Conservation (phyloP, 2,329 filamentous ascomycete genomes). For the Pseudogymnoascus verrucosus region DNA sequence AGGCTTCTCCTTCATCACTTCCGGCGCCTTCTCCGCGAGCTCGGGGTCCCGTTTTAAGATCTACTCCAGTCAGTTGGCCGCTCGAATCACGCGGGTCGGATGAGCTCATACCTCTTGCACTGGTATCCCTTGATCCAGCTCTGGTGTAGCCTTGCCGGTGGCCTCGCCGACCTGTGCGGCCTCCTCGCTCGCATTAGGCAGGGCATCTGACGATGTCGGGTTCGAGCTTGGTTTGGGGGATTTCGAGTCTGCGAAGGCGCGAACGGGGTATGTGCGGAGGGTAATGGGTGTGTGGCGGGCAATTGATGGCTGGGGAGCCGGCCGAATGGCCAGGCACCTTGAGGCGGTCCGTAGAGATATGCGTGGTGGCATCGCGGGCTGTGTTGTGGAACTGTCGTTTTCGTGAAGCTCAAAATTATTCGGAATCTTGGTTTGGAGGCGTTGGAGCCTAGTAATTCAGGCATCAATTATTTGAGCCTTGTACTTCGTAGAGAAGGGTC, state of each 20-base stretch:
- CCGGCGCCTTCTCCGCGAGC: constrained; percentile 52
- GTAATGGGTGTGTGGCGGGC: constrained; percentile 22
- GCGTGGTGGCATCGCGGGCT: constrained; percentile 44
- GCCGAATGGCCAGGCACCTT: constrained; percentile 34
- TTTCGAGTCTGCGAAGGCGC: constrained; percentile 26
- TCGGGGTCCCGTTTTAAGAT: constrained; percentile 56
- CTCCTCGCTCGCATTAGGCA: constrained; percentile 58
- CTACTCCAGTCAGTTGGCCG: constrained; percentile 31
- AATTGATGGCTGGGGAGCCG: constrained; percentile 28
- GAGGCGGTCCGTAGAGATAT: constrained; percentile 40
- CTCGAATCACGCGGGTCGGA: constrained; percentile 6
- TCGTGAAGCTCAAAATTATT: constrained; percentile 9
- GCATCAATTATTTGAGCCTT: background rate
- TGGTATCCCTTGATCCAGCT: constrained; percentile 57
- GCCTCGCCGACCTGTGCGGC: constrained; percentile 52
- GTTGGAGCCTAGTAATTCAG: background rate
- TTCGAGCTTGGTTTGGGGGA: constrained; percentile 25
- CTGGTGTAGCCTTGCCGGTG: constrained; percentile 49
- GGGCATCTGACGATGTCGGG: constrained; percentile 40
- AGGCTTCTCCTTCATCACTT: constrained; percentile 57
- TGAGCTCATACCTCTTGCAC: constrained; percentile 50
- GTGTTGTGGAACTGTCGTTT: constrained; percentile 2
- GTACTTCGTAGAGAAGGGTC: background rate
- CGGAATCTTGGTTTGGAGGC: background rate
- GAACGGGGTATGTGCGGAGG: constrained; percentile 18